Evolutionary conservation across 2,329 filamentous ascomycete genomes (phyloP).

Genomic region (Trichocomaceae sp.): DNA sequence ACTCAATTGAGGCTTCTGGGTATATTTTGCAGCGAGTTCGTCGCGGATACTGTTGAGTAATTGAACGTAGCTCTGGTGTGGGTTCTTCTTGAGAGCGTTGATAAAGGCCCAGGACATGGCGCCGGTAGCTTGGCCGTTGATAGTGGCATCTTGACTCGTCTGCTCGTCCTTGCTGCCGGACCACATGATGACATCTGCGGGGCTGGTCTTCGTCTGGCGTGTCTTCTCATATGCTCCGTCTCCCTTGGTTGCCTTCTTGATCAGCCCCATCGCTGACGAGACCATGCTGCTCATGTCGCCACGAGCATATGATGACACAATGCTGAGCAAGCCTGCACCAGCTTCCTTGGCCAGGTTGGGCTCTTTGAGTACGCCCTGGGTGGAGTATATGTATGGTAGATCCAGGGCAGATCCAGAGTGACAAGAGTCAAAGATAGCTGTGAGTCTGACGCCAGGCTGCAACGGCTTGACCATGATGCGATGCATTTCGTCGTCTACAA

Average conservation of each 20-base stretch:
- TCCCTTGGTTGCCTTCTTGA: constrained; percentile 79
- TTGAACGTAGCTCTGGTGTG: constrained; percentile 92
- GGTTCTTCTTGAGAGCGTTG: constrained; percentile 80
- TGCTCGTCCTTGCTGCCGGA: constrained; percentile 93
- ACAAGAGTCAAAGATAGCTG: constrained; percentile 63
- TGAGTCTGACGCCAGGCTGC: constrained; percentile 70
- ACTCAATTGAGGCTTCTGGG: constrained; percentile 91
- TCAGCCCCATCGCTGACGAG: constrained; percentile 69
- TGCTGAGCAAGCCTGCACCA: constrained; percentile 56
- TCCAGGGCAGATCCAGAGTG: constrained; percentile 62
- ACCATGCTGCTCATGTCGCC: constrained; percentile 80
- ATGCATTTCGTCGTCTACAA: constrained; percentile 75
- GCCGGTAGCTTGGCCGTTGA: constrained; percentile 81
- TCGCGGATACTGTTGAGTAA: constrained; percentile 93
- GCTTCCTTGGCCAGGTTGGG: constrained; percentile 63
- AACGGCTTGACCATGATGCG: constrained; percentile 69
- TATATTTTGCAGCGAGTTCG: constrained; percentile 77
- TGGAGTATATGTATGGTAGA: constrained; percentile 61
- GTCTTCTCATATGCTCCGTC: constrained; percentile 74
- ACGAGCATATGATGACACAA: constrained; percentile 71
- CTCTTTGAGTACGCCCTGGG: constrained; percentile 62
- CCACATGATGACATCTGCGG: constrained; percentile 97
- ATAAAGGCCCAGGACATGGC: constrained; percentile 99
- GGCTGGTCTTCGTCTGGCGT: constrained; percentile 81
- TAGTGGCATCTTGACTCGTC: constrained; percentile 88